Evolutionary conservation across 2,329 filamentous ascomycete genomes (phyloP).

Genomic region (Bertia moriformis): DNA sequence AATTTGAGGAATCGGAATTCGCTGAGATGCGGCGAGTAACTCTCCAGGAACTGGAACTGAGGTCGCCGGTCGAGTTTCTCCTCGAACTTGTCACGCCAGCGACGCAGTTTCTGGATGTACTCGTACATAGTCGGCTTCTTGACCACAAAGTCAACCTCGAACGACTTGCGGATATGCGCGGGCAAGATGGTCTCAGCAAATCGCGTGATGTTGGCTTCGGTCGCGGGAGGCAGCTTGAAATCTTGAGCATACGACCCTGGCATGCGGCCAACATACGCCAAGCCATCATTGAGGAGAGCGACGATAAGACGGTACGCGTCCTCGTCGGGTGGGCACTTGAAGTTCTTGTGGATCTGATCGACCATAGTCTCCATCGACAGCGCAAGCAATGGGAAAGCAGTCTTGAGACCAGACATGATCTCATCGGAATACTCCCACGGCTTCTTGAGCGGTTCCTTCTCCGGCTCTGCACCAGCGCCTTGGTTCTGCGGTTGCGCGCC

Average conservation of each 20-base stretch:
- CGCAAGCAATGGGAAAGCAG: slow-evolving; percentile 86
- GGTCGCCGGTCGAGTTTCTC: slow-evolving; percentile 84
- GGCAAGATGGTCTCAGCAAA: slow-evolving; percentile 95
- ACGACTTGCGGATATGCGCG: slow-evolving; percentile 84
- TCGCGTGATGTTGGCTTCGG: slow-evolving; percentile 88
- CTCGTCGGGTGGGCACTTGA: slow-evolving; percentile 96
- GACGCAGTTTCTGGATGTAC: slow-evolving; percentile 91
- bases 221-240: slow-evolving; percentile 75
- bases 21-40: slow-evolving; percentile 77
- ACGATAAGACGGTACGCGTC: slow-evolving; percentile 95
- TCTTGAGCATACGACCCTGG: slow-evolving; percentile 78
- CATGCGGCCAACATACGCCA: slow-evolving; percentile 81
- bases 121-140: slow-evolving; percentile 96
- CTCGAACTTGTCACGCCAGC: slow-evolving; percentile 95
- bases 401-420: slow-evolving; percentile 89
- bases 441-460: slow-evolving; percentile 34
- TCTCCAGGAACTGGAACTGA: slow-evolving; percentile 62
- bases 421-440: slow-evolving; percentile 96
- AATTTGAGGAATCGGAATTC: slow-evolving; percentile 97
- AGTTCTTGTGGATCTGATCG: slow-evolving; percentile 95
- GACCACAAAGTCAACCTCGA: slow-evolving; percentile 90
- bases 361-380: slow-evolving; percentile 99
- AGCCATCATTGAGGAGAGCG: slow-evolving; percentile 86
- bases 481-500: slow-evolving; percentile 3
- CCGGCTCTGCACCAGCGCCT: slow-evolving; percentile 24